Conservation (phyloP, 371 early-diverging fungal species). For the Umbelopsis sp. region DNA sequence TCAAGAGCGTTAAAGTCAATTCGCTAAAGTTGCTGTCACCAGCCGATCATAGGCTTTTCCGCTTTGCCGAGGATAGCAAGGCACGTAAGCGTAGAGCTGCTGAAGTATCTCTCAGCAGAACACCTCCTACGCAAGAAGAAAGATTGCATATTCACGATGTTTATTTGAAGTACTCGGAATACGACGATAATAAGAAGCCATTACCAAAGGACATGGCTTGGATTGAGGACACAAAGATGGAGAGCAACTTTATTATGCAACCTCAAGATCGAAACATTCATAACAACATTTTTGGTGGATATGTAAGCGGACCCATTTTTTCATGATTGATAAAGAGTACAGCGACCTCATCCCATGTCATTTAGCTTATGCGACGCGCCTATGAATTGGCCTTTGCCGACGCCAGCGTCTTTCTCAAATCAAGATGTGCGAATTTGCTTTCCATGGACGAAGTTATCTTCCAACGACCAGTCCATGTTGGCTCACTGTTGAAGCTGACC, state of each 20-base stretch:
- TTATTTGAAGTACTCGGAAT: conserved; percentile 67
- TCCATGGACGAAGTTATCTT: conserved; percentile 91
- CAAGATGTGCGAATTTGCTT: conserved; percentile 58
- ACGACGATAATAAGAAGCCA: conserved; percentile 37
- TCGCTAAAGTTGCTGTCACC: conserved; percentile 75
- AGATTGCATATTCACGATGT: conserved; percentile 80
- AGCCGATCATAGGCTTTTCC: conserved; percentile 72
- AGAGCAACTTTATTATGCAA: conserved; percentile 73
- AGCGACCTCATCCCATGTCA: not conserved
- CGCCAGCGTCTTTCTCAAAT: conserved; percentile 64
- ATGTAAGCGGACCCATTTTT: conserved; percentile 23
- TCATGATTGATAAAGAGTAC: not conserved
- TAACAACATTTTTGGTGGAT: conserved; percentile 91
- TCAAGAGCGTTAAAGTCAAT: conserved; percentile 75
- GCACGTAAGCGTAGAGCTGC: conserved; percentile 64
- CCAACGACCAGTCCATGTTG: conserved; percentile 88
- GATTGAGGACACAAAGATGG: conserved; percentile 82
- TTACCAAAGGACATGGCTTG: conserved; percentile 61
- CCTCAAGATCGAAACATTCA: conserved; percentile 93
- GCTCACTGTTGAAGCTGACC: conserved; percentile 75
- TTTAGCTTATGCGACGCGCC: conserved; percentile 70
- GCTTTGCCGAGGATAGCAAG: conserved; percentile 76
- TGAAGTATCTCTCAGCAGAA: conserved; percentile 62
- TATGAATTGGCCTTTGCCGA: conserved; percentile 82
- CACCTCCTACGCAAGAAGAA: conserved; percentile 87